A percentile compares a stretch with the other conserved stretches of the same genome.
Evolutionary conservation across 2,329 filamentous ascomycete species (phyloP).

Genomic region (Ceratocystis colombiana): DNA sequence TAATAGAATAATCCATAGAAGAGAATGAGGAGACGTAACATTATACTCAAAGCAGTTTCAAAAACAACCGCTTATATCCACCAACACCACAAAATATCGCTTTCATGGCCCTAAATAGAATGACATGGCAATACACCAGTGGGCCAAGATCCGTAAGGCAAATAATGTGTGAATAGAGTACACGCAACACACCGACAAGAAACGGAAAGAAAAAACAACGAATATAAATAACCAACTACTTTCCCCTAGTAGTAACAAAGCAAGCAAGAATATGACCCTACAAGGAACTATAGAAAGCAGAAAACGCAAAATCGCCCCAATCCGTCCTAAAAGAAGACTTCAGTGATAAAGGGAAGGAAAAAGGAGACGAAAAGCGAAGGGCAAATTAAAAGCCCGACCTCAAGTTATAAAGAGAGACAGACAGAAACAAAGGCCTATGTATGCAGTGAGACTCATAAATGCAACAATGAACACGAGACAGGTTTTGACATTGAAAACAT

Average conservation of each 20-base stretch:
- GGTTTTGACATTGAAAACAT: not conserved
- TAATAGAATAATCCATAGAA: not conserved
- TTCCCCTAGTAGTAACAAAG: not conserved
- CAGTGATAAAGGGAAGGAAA: not conserved
- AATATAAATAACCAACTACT: not conserved
- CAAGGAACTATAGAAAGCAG: slow-evolving; percentile 3
- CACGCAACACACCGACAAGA: not conserved
- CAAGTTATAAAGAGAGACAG: slow-evolving; percentile 20
- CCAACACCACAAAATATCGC: not conserved
- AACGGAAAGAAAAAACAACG: not conserved
- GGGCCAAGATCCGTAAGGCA: not conserved
- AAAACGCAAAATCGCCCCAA: not conserved
- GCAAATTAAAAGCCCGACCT: too few species aligned
- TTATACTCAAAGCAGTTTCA: not conserved
- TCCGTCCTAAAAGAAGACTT: not conserved
- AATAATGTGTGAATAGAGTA: not conserved
- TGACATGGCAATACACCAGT: not conserved
- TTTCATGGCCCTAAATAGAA: not conserved
- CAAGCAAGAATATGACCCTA: not conserved
- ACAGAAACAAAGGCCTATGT: slow-evolving; percentile 27
- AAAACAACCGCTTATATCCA: not conserved
- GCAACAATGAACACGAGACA: not conserved
- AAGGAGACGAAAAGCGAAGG: slow-evolving; percentile 26
- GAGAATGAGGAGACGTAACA: not conserved
- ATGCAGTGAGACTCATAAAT: slow-evolving; percentile 15